Evolutionary conservation across 306 rosid genomes (phyloP), one percentile per base, ranked within the genome.

Genomic region (Pyrus bretschneideri): DNA sequence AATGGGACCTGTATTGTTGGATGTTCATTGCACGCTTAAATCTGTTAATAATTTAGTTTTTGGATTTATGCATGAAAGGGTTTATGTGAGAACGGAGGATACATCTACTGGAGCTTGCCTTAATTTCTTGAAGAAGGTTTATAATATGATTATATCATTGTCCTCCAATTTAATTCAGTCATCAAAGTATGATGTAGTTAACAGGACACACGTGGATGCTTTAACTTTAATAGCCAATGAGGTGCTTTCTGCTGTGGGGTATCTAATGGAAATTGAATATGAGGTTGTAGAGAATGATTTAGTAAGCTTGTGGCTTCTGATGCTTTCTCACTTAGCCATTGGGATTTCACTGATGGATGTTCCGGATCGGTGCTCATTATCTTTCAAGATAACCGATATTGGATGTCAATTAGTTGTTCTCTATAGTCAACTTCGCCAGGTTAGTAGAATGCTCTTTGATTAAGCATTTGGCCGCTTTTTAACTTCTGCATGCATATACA

Each of bases 371-470:
- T 63, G 79, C 78, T 84, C 87, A 62, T 77, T 89, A 74, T 66
- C 84, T 71, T 81, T 84, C 38, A 84, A 76, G 72, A 74, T 90
- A 73, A 76, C 80, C 58, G 82, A 84, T 31, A 82, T 87, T 82
- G 96, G 93, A 51, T 87, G 95, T 78, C 95, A 87, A 77, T 81
- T 89, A 79, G 68, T 92, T 80, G 73, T 73, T 75, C 89, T 94
- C 77, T 92, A 90, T 67, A 64, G 97, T 81, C 93, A 94, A 86
- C 92, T 92, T 79, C 95, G 98, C 62, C 97, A 92, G 98, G 98
- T 94, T 84, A 15, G 91, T 86, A 65, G 69, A 58, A 62, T 60
- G 68, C 67, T 77, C 74, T 69, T 70, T 82, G 77, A 82, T 77
- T 38, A 33, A 71, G 21, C 65, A 25, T 67, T 68, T 83, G 67